Evolutionary conservation across 441 rosid species (phyloP), one percentile per base, ranked within the genome.

Genomic region (Eutrema salsugineum): DNA sequence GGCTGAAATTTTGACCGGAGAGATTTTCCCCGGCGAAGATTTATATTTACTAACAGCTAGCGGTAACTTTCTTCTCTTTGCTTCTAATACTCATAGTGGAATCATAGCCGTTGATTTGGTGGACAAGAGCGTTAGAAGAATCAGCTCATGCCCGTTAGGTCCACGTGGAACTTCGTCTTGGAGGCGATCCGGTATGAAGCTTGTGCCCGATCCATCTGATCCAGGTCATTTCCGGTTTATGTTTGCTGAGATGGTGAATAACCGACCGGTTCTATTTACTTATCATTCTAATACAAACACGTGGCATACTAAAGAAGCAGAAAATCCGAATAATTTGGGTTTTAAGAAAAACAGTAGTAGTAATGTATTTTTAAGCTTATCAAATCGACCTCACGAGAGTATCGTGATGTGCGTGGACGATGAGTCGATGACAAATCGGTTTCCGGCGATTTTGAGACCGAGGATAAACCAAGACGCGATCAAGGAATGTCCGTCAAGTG

Each of bases 111-210:
- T 87, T 49, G 78, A 89, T 81, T 60, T 88, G 24, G 79, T 76
- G 1, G 67, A 60, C 20, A 81, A 74, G 70, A 71, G 66, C 0
- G 90, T 84, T 38, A 81, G 67, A 60, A 82, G 43, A 62, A 82
- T 89, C 79, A 87, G 86, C 4, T 81, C 89, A 3, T 84, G 87
- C 63, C 97, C 97, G 6, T 72, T 91, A 4, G 94, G 94, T 72
- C 94, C 88, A 73, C 97, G 92, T 75, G 90, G 92, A 32, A 88
- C 94, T 11, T 88, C 92, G 0, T 91, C 88, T 4, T 89, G 96
- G 96, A 78, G 94, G 27, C 77, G 94, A 62, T 88, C 92, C 68
- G 90, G 97, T 60, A 88, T 87, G 96, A 91, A 88, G 73, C 70
- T 89, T 63, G 61, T 66, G 1, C 55, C 84, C 5, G 71, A 49